Evolutionary conservation across 1,284 basidiomycete species (phyloP).

Genomic region (Gastroboletus turbinatus): DNA sequence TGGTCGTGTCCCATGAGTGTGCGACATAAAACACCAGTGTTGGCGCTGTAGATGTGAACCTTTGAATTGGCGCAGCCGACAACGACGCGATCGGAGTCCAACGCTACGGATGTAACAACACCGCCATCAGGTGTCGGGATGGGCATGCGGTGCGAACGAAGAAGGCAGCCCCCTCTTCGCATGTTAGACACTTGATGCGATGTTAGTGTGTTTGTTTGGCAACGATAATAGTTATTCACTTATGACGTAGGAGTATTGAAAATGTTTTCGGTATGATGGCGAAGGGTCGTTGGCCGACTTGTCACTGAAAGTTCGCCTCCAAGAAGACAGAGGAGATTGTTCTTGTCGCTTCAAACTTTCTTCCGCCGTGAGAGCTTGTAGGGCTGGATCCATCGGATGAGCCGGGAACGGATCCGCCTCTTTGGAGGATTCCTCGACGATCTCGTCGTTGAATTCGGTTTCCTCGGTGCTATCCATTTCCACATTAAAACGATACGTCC

Average conservation of each 20-base stretch:
- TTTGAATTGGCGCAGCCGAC: conserved; percentile 88
- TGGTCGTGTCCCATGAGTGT: conserved; percentile 84
- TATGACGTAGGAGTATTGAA: conserved; percentile 76
- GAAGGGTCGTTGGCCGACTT: conserved; percentile 15
- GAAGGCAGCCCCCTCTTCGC: conserved; percentile 76
- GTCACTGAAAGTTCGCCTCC: conserved; percentile 18
- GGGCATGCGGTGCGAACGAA: conserved; percentile 72
- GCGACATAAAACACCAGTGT: conserved; percentile 74
- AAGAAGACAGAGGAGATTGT: conserved; percentile 23
- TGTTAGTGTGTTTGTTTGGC: conserved; percentile 1
- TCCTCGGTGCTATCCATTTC: conserved; percentile 15
- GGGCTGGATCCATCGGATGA: conserved; percentile 40
- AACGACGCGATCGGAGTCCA: conserved; percentile 85
- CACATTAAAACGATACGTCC: conserved; percentile 51
- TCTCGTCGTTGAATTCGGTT: conserved; percentile 11
- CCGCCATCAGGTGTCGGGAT: conserved; percentile 57
- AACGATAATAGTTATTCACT: conserved; percentile 44
- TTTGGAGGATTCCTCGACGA: conserved; percentile 22
- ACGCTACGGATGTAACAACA: conserved; percentile 85
- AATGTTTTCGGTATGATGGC: conserved; percentile 69
- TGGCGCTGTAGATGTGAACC: conserved; percentile 86
- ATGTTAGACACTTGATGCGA: conserved; percentile 72
- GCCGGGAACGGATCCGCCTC: conserved; percentile 36
- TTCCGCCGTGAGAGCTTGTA: conserved; percentile 38
- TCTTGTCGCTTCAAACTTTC: conserved; percentile 33